Base-by-base conservation (phyloP, 805 yeast species). In the Nakazawaea peltata region DNA sequence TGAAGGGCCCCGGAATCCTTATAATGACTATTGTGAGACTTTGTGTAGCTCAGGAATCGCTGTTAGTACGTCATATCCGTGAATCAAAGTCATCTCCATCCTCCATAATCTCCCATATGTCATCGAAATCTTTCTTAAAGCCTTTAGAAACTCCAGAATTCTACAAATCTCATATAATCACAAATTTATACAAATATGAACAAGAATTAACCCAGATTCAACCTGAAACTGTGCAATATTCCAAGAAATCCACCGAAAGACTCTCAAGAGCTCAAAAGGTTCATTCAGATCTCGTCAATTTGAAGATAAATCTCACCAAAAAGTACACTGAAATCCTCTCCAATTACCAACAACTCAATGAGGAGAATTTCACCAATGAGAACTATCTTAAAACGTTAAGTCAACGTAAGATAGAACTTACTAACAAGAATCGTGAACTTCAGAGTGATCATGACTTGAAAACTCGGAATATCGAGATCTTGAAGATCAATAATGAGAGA, bases 331-430 rank as follows among this genome's bases (percentile, higher is more conserved):
- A 56, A 19, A 42, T 56, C n/a, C 39, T 51, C 15, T 47, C 48
- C 31, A 56, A 53, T 34, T 54, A 54, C 38, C 51, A 54, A 32
- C 60, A 56, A 39, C 32, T 55, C 33, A 56, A 53, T 37, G 60
- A 54, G 34, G 61, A 57, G 28, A 47, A 47, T 26, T 48, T 49
- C 40, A 50, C 49, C 34, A 49, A 52, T 36, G 50, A 49, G 27
- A 38, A 46, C 3, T 34, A 44, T 10, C 26, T 56, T 4, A 37
- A 39, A 21, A 47, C 47, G 18, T 36, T 53, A 15, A 39, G 39
- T 24, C 26, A 26, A 4, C 41, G 35, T 13, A 40, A 45, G 17
- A 33, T 33, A 2, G 44, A 44, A 11, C 32, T 41, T 9, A 39
- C 33, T 4, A 33, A 37, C 4, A 28, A 39, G 23, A 45, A 43